A percentile compares a stretch with the other conserved stretches of the same genome.
Evolutionary conservation across 768 basidiomycete genomes (phyloP).

Genomic region (Podaxis rugospora): DNA sequence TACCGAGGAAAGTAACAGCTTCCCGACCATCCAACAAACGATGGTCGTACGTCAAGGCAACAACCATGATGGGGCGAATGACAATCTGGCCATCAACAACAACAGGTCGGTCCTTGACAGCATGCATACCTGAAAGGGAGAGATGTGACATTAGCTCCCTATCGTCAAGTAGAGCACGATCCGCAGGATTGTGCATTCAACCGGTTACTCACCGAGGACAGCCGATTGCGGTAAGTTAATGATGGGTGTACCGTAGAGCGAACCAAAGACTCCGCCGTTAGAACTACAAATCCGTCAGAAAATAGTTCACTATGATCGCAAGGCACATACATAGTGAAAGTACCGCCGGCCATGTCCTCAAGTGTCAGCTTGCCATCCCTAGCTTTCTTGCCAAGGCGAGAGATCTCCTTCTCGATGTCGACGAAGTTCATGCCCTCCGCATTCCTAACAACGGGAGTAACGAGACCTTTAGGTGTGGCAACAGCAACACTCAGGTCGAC

Average conservation of each 20-base stretch:
- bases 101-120: slow-evolving; percentile 87
- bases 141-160: not conserved
- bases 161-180: not conserved
- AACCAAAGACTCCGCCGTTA: slow-evolving; percentile 98
- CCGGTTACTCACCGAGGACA: slow-evolving; percentile 62
- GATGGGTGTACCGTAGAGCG: slow-evolving; percentile 96
- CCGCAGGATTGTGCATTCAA: not conserved
- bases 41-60: slow-evolving; percentile 94
- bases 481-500: slow-evolving; percentile 96
- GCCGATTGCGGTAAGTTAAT: slow-evolving; percentile 96
- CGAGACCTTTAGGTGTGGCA: slow-evolving; percentile 94
- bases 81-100: slow-evolving; percentile 95
- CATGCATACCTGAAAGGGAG: slow-evolving; percentile 70
- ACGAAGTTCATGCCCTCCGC: slow-evolving; percentile 83
- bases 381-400: slow-evolving; percentile 90
- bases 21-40: slow-evolving; percentile 93
- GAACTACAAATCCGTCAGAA: slow-evolving; percentile 49
- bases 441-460: slow-evolving; percentile 94
- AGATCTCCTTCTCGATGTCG: slow-evolving; percentile 91
- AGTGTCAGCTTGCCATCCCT: slow-evolving; percentile 90
- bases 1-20: slow-evolving; percentile 96
- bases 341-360: slow-evolving; percentile 97
- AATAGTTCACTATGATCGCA: not conserved
- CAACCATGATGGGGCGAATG: slow-evolving; percentile 95
- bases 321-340: slow-evolving; percentile 87